Conservation (phyloP, 2,329 filamentous ascomycete species). For the Shiraia sp. region DNA sequence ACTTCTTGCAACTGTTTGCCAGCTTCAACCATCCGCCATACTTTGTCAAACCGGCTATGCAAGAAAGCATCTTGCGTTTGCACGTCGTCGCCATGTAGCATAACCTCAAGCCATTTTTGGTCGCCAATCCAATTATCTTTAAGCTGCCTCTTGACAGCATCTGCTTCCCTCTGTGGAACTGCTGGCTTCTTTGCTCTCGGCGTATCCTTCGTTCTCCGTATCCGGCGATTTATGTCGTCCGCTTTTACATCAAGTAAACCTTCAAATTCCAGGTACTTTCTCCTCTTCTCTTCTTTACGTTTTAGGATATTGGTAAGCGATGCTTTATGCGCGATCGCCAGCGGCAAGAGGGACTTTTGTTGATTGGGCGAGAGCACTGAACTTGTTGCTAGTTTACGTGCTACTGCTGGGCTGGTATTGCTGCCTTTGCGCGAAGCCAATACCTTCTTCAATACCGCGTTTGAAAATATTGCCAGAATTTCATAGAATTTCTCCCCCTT, state of each 20-base stretch:
- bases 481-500: constrained; percentile 90
- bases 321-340: constrained; percentile 74
- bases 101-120: constrained; percentile 70
- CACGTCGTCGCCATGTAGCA: constrained; percentile 68
- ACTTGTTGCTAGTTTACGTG: constrained; percentile 56
- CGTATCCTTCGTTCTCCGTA: constrained; percentile 46
- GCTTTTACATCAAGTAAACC: constrained; percentile 68
- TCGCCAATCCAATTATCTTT: constrained; percentile 79
- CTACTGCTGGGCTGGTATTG: constrained; percentile 41
- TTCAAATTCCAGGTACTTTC: constrained; percentile 66
- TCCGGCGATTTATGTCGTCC: constrained; percentile 58
- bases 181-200: constrained; percentile 30
- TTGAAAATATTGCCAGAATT: constrained; percentile 80
- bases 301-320: constrained; percentile 65
- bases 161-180: constrained; percentile 36
- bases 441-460: constrained; percentile 74
- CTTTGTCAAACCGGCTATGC: constrained; percentile 66
- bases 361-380: constrained; percentile 32
- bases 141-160: constrained; percentile 60
- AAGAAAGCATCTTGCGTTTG: constrained; percentile 66
- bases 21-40: constrained; percentile 70
- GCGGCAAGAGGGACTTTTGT: constrained; percentile 57
- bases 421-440: constrained; percentile 59
- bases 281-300: constrained; percentile 63
- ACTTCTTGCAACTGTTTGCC: constrained; percentile 63